phyloP scores from a whole-genome alignment of 257 asterid genomes.

The Cruciata laevipes region DNA sequence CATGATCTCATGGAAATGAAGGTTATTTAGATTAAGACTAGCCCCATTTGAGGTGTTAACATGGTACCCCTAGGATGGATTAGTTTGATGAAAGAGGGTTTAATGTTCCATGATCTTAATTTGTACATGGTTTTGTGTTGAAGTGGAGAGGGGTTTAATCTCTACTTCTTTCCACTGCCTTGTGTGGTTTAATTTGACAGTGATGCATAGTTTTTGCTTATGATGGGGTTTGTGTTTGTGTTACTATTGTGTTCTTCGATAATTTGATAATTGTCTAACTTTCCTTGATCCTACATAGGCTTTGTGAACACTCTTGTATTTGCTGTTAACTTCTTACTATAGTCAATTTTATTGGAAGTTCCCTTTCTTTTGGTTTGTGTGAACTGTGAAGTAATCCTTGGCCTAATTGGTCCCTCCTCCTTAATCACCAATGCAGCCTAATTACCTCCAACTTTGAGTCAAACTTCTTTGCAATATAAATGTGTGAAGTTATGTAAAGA shows the following conservation, averaged over 20 bases:
- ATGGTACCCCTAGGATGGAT: background rate
- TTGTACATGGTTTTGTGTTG: background rate
- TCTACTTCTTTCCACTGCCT: background rate
- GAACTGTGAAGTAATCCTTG: background rate
- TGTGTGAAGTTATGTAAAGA: background rate
- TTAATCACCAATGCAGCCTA: background rate
- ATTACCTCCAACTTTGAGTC: no score
- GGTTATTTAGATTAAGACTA: background rate
- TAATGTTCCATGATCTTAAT: background rate
- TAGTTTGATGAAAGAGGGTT: background rate
- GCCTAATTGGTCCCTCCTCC: background rate
- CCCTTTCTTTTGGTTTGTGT: background rate
- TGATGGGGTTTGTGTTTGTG: background rate
- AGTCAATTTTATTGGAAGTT: no score
- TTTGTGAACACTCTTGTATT: background rate
- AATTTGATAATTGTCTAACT: background rate
- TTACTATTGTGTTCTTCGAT: background rate
- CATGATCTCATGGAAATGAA: constrained; percentile 10
- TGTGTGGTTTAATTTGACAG: background rate
- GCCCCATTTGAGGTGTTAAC: background rate
- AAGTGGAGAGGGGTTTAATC: background rate
- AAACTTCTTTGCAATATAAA: background rate
- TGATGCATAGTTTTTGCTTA: background rate
- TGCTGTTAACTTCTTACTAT: background rate
- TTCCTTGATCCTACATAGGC: background rate